Percentiles rank a stretch among this genome's conserved stretches.
Evolutionary conservation across 371 early-diverging fungal genomes (phyloP).

Genomic region (Mortierella sp.): DNA sequence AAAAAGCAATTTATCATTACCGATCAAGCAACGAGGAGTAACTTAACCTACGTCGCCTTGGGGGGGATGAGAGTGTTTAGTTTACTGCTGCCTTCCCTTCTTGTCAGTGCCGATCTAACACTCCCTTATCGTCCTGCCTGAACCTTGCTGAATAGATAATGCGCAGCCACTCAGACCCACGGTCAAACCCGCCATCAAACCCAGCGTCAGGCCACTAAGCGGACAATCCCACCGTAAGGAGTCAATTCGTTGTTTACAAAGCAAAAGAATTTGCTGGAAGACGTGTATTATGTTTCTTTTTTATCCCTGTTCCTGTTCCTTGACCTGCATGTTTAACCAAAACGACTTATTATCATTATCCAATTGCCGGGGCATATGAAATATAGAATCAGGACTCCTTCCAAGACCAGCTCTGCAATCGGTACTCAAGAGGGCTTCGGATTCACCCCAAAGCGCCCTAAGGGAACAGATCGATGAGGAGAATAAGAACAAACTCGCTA

Average conservation of each 20-base stretch:
- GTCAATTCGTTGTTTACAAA: neutral
- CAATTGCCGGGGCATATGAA: neutral
- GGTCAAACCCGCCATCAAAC: constrained; percentile 15
- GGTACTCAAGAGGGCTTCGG: constrained; percentile 23
- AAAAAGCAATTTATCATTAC: neutral
- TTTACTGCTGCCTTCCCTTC: neutral
- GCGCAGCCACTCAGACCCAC: constrained; percentile 19
- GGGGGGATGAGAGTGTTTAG: too few species aligned
- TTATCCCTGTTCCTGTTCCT: neutral
- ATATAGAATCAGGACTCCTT: constrained; percentile 9
- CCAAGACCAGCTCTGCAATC: constrained; percentile 31
- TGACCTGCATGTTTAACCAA: neutral
- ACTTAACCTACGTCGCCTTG: too few species aligned
- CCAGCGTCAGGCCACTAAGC: constrained; percentile 4
- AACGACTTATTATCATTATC: neutral
- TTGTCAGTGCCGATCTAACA: neutral
- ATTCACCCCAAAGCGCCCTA: constrained; percentile 24
- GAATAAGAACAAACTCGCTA: constrained; percentile 65
- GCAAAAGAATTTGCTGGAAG: neutral
- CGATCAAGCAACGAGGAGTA: neutral
- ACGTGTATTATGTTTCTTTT: neutral
- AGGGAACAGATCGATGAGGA: constrained; percentile 67
- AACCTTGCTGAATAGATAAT: constrained; percentile 13
- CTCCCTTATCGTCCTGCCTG: neutral
- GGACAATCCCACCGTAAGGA: constrained; percentile 16